phyloP scores from a whole-genome alignment of 208 protist genomes.

The Leptomonas seymouri region DNA sequence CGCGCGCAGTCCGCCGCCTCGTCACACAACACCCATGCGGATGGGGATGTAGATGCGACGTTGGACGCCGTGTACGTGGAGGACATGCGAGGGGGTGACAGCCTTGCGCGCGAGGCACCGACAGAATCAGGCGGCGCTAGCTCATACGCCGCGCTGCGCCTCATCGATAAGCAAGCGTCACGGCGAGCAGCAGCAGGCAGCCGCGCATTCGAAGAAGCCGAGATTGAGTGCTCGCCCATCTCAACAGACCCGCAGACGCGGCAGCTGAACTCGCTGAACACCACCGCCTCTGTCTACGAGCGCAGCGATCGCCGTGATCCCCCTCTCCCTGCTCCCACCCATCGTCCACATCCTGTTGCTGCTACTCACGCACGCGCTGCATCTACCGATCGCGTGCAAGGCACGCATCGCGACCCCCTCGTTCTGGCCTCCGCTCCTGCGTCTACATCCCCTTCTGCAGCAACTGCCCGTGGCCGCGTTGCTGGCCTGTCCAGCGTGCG shows the following conservation, averaged over 20 bases:
- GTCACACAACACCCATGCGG: background rate
- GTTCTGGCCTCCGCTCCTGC: too few species aligned
- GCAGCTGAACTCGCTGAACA: constrained; percentile 27
- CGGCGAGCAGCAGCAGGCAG: background rate
- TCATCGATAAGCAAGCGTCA: background rate
- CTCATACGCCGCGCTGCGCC: constrained; percentile 26
- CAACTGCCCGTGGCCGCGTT: too few species aligned
- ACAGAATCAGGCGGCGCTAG: background rate
- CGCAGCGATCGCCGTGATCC: background rate
- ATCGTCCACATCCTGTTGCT: too few species aligned
- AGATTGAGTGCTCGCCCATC: constrained; percentile 45
- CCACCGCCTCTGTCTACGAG: constrained; percentile 27
- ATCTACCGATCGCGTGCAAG: too few species aligned
- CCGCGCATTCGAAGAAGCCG: background rate
- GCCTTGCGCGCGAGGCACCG: background rate
- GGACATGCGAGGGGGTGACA: background rate
- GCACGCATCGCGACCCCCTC: too few species aligned
- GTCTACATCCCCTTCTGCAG: too few species aligned
- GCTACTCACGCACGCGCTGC: too few species aligned
- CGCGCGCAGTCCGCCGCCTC: background rate
- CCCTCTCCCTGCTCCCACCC: too few species aligned
- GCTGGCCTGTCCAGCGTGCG: too few species aligned
- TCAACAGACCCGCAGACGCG: constrained; percentile 26
- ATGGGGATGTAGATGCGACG: constrained; percentile 26
- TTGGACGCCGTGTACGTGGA: constrained; percentile 38